These are phyloP conservation scores for Populus hybrid DNA, from an alignment of 441 rosid genomes.

Conservation along the genomic window DNA sequence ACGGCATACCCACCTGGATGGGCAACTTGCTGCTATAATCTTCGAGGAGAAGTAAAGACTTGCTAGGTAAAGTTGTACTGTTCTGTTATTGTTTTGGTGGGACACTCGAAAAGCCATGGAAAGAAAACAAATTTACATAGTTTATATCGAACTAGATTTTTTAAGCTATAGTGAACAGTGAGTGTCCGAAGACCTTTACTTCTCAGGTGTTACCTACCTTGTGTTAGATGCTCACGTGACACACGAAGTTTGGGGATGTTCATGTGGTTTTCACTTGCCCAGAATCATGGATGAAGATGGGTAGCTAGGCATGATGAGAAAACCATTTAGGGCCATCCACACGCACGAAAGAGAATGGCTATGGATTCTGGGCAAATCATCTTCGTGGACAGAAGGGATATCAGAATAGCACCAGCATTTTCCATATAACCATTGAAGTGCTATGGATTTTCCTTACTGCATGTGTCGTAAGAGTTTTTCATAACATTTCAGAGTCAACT, in stretches of 20 bases:
- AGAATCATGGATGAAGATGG: background rate
- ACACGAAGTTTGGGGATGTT: background rate
- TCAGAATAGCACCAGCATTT: no score
- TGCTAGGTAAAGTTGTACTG: background rate
- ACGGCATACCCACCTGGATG: background rate
- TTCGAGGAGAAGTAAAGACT: background rate
- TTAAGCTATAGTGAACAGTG: background rate
- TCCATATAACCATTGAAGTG: no score
- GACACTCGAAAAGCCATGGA: background rate
- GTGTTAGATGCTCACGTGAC: background rate
- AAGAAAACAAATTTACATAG: background rate
- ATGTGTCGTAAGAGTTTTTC: no score
- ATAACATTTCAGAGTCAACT: no score
- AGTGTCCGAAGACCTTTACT: background rate
- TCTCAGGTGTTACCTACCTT: background rate
- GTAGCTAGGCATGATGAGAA: no score
- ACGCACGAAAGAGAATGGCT: constrained; percentile 2
- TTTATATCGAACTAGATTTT: no score
- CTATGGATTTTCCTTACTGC: no score
- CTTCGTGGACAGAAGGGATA: no score
- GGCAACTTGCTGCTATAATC: background rate
- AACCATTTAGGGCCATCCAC: background rate
- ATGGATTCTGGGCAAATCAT: background rate
- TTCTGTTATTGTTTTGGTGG: background rate
- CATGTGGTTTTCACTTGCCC: background rate